A percentile compares a stretch with the other conserved stretches of the same genome.
Evolutionary conservation across 73 alveolate genomes (phyloP).

Genomic region (Uronychia setigera): DNA sequence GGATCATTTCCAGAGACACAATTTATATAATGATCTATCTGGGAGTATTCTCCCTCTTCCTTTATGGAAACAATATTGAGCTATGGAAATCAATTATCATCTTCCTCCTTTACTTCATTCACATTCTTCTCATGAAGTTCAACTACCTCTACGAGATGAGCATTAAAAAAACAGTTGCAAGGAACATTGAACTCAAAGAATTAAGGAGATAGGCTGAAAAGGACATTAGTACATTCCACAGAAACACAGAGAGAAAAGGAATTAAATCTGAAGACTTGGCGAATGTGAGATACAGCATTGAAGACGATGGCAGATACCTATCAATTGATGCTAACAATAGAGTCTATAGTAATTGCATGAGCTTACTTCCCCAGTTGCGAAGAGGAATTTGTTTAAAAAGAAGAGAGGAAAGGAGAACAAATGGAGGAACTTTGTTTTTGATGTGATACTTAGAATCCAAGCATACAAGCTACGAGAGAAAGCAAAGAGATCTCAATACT

Average conservation of each 20-base stretch:
- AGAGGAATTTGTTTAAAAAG: neutral
- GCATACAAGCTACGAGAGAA: conserved; percentile 36
- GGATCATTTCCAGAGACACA: conserved; percentile 72
- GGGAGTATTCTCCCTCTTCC: conserved; percentile 42
- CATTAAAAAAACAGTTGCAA: conserved; percentile 59
- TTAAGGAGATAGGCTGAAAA: conserved; percentile 14
- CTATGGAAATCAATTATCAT: conserved; percentile 36
- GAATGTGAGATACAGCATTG: neutral
- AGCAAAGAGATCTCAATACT: conserved; percentile 8
- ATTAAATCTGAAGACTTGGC: neutral
- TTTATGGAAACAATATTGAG: conserved; percentile 43
- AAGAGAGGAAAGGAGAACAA: neutral
- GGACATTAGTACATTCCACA: conserved; percentile 41
- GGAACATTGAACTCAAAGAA: conserved; percentile 43
- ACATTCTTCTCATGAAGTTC: conserved; percentile 52
- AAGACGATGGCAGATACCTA: neutral
- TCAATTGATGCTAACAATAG: neutral
- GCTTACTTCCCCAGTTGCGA: neutral
- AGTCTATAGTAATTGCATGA: neutral
- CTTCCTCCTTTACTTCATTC: conserved; percentile 54
- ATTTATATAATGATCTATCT: conserved; percentile 44
- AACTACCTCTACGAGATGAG: conserved; percentile 58
- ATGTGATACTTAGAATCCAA: conserved; percentile 32
- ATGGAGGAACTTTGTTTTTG: neutral
- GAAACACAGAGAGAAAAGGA: conserved; percentile 12